phyloP scores from a whole-genome alignment of 345 rosid genomes.

The Ricinus communis region DNA sequence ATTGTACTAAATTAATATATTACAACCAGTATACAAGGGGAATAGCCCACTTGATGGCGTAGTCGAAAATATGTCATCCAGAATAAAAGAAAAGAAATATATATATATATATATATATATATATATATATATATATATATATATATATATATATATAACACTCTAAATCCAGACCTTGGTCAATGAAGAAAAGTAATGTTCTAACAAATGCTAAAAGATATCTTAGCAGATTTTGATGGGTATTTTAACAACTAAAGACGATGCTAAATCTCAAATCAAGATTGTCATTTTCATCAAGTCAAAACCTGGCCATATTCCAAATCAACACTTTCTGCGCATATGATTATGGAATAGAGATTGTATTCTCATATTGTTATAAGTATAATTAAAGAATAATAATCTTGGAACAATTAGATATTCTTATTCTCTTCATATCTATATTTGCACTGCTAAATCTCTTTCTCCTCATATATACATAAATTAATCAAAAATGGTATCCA shows the following conservation, averaged over 20 bases:
- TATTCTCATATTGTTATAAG: conserved; percentile 21
- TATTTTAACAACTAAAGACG: not conserved
- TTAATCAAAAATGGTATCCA: not conserved
- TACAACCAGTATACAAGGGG: no score
- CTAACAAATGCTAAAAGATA: not conserved
- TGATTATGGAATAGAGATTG: conserved; percentile 15
- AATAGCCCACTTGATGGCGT: no score
- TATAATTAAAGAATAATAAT: conserved; percentile 21
- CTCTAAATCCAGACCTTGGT: not conserved
- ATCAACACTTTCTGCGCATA: conserved; percentile 28
- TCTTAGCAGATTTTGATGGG: not conserved
- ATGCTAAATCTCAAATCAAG: conserved; percentile 3
- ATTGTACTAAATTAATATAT: no score
- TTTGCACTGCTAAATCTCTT: conserved; percentile 2
- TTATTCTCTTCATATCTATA: conserved; percentile 28
- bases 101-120: no score
- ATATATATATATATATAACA: no score
- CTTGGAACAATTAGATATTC: conserved; percentile 24
- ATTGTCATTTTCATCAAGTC: conserved; percentile 31
- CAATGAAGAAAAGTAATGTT: not conserved
- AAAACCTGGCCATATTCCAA: conserved; percentile 23
- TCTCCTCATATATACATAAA: not conserved
- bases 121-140: no score
- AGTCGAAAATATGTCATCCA: no score
- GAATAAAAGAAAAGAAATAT: not conserved